Conservation (phyloP, 148 eudicot genomes). For the Polygonum aviculare region DNA sequence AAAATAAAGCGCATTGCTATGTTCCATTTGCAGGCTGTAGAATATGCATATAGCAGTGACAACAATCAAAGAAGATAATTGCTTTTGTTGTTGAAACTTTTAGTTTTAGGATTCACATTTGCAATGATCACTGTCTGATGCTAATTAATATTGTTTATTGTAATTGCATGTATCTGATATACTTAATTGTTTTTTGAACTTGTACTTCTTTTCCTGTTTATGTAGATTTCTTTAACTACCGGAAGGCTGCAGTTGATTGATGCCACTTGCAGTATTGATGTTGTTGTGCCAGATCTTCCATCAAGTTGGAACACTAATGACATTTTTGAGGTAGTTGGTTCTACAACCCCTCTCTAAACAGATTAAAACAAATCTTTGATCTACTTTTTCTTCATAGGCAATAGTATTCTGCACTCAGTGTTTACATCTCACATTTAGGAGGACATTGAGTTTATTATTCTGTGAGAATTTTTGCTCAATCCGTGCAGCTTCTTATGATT, state of each 20-base stretch:
- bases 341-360: not conserved
- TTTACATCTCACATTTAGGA: not conserved
- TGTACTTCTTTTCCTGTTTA: constrained; percentile 11
- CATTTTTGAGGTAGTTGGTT: constrained; percentile 51
- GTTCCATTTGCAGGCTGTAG: not conserved
- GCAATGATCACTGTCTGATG: not conserved
- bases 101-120: not conserved
- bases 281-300: constrained; percentile 55
- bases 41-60: not conserved
- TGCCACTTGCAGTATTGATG: constrained; percentile 70
- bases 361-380: not conserved
- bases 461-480: not conserved
- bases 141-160: not conserved
- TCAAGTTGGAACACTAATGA: constrained; percentile 41
- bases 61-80: not conserved
- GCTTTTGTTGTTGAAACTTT: not conserved
- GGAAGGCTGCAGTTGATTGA: constrained; percentile 76
- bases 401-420: not conserved
- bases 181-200: not conserved
- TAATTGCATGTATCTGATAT: not conserved
- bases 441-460: not conserved
- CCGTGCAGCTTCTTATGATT: not conserved
- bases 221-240: constrained; percentile 55
- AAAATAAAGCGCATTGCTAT: not conserved
- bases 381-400: not conserved